Conservation (phyloP, 139 green algal genomes). For the Pleodorina starrii region DNA sequence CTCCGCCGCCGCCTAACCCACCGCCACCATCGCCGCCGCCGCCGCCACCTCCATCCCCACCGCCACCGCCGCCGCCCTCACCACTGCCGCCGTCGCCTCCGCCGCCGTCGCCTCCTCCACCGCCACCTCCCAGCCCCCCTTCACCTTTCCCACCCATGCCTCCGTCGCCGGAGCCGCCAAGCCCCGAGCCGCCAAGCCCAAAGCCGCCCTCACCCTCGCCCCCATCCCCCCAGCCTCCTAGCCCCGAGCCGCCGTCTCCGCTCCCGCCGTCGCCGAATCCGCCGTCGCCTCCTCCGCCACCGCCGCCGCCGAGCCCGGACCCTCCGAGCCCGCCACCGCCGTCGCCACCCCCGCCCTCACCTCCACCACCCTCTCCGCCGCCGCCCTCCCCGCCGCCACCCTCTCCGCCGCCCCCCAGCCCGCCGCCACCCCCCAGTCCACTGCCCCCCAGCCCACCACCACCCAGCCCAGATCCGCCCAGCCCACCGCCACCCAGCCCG, state of each 20-base stretch:
- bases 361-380: not conserved
- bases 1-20: not conserved
- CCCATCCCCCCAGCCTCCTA: no score
- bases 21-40: not conserved
- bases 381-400: not conserved
- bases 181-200: not conserved
- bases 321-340: not conserved
- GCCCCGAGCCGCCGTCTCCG: not conserved
- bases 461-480: no score
- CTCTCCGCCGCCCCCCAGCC: not conserved
- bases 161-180: not conserved
- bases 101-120: not conserved
- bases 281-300: not conserved
- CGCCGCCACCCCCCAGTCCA: not conserved
- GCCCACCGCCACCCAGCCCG: no score
- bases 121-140: not conserved
- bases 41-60: not conserved
- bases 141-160: not conserved
- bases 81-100: not conserved
- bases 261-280: not conserved
- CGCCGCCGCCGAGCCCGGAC: no score
- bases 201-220: not conserved
- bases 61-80: not conserved
- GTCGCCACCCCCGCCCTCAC: not conserved
- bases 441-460: no score